These are phyloP conservation scores for Phlyctochytrium bullatum DNA, from an alignment of 192 early-diverging fungal genomes.

Conservation along the genomic window DNA sequence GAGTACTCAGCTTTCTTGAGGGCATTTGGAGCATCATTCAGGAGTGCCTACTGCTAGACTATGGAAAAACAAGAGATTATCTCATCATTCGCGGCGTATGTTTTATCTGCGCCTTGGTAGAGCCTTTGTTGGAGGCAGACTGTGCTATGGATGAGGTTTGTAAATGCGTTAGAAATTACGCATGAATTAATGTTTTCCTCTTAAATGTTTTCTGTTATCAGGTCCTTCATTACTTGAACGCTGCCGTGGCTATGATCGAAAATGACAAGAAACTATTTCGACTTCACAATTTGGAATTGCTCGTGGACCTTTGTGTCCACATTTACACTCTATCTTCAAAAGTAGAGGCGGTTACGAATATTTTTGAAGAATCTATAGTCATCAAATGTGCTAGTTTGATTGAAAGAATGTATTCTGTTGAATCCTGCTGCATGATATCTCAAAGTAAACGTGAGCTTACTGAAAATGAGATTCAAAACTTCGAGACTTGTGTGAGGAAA, in stretches of 20 bases:
- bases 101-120: no score
- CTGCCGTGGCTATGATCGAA: background rate
- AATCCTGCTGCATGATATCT: no score
- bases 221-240: background rate
- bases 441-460: no score
- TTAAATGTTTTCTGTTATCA: no score
- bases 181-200: no score
- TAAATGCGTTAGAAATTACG: no score
- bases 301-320: slow-evolving; percentile 2
- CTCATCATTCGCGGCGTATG: no score
- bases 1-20: background rate
- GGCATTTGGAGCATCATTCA: background rate
- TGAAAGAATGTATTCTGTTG: background rate
- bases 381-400: background rate
- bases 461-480: no score
- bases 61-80: no score
- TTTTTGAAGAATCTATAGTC: background rate
- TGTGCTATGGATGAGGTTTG: no score
- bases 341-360: background rate
- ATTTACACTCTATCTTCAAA: background rate
- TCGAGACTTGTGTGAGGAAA: background rate
- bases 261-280: slow-evolving; percentile 1
- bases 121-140: no score
- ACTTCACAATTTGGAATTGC: background rate
- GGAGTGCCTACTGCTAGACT: no score